Base-by-base conservation (phyloP, 2,329 filamentous ascomycete species). In the Cryoendolithus antarcticus region DNA sequence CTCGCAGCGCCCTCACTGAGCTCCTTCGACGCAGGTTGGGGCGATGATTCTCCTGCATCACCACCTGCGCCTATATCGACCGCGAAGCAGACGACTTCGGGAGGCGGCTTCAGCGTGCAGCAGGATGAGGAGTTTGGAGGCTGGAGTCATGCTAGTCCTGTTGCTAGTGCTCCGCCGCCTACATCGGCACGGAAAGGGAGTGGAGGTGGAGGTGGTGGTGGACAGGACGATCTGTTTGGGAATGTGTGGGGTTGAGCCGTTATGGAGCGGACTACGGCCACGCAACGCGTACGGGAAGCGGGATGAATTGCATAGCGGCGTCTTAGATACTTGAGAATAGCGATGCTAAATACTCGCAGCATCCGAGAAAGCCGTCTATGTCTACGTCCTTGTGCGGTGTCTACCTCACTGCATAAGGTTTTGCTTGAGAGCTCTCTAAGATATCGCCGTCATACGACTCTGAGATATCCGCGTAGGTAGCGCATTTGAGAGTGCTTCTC, bases 71-170 rank as follows among this genome's bases (percentile, higher is more conserved):
- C 39, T 12, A 27, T 27, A 8, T 27, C 24, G 7, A 6, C 31
- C 38, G 58, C 56, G 2, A 57, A 60, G 11, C 77, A 84, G 15
- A 80, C 48, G 11, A 42, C 45, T 24, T 46, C 48, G 19, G 47
- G 45, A 6, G 37, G 49, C 24, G 53, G 53, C 2, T 53, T 53
- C 38, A 47, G 81, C 53, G 82, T 94, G 2, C 72, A 82, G 29
- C 82, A 84, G 0, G 89, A 96, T 52, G 89, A 96, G 61, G 89
- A 96, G 56, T 96, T 95, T 65, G 89, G 89, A 12, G 88, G 89
- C 9, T 96, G 89, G 89, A 78, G 84, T 35, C 93, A 85, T 56
- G 76, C 77, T 33, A 68, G 63, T 30, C 63, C 68, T 42, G 57
- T 62, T 27, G 54, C 65, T 12, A 58, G 58, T 53, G 82, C 94